Conservation (phyloP, 345 rosid species). For the Acer negundo region DNA sequence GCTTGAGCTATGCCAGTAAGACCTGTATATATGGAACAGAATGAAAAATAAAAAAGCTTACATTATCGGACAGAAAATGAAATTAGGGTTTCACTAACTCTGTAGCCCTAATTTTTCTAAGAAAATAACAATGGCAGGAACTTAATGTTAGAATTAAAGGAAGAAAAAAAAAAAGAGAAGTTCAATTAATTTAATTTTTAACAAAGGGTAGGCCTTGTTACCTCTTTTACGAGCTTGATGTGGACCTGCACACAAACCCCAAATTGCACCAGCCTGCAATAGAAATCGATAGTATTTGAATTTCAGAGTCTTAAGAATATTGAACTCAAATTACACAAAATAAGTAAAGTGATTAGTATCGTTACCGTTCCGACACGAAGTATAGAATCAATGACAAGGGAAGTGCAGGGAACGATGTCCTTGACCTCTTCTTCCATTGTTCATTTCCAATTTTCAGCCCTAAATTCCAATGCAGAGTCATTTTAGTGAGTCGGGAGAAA, state of each 20-base stretch:
- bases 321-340: not conserved
- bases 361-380: constrained; percentile 67
- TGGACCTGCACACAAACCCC: constrained; percentile 72
- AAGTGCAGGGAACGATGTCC: constrained; percentile 73
- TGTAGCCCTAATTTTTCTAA: not conserved
- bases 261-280: constrained; percentile 74
- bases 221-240: constrained; percentile 62
- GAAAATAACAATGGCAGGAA: too few species aligned
- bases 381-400: constrained; percentile 64
- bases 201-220: not conserved
- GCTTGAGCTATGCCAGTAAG: constrained; percentile 61
- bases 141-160: too few species aligned
- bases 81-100: not conserved
- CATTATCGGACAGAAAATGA: not conserved
- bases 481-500: too few species aligned
- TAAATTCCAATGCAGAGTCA: not conserved
- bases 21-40: constrained; percentile 37
- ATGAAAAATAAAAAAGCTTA: not conserved
- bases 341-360: not conserved
- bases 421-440: constrained; percentile 59
- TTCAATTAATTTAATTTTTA: too few species aligned
- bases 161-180: too few species aligned
- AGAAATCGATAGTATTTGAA: not conserved
- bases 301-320: not conserved
- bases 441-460: constrained; percentile 18